These are phyloP conservation scores for Cyclanthera cordifolia DNA, from an alignment of 306 rosid genomes.

Conservation along the genomic window DNA sequence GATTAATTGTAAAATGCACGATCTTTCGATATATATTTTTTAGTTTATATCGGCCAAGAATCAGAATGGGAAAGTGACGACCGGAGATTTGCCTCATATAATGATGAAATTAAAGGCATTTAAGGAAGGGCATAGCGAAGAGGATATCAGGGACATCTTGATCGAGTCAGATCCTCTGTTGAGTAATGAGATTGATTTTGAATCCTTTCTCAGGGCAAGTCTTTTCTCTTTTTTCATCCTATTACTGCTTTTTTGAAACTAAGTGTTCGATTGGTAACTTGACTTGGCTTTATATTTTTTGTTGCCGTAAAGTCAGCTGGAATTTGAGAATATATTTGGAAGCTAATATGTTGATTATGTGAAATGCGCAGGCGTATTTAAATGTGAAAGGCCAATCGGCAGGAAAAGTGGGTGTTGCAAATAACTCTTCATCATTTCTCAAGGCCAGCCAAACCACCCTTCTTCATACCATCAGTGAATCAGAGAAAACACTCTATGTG, in stretches of 20 bases:
- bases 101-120: conserved; percentile 60
- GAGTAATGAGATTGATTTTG: conserved; percentile 61
- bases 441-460: conserved; percentile 77
- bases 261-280: too few species aligned
- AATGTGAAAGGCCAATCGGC: conserved; percentile 49
- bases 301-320: background rate
- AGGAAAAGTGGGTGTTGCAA: conserved; percentile 43
- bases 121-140: conserved; percentile 41
- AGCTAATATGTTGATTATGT: background rate
- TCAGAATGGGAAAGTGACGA: conserved; percentile 59
- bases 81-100: conserved; percentile 53
- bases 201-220: conserved; percentile 73
- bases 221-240: background rate
- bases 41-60: conserved; percentile 54
- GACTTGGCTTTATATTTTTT: too few species aligned
- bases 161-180: conserved; percentile 44
- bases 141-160: conserved; percentile 53
- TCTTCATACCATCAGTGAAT: conserved; percentile 83
- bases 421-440: conserved; percentile 68
- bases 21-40: too few species aligned
- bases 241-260: too few species aligned
- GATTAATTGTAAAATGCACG: background rate
- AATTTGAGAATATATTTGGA: background rate
- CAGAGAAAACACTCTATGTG: conserved; percentile 73
- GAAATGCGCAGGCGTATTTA: conserved; percentile 50